Evolutionary conservation across 352 stramenopile genomes (phyloP).

Genomic region (Pythium biforme): DNA sequence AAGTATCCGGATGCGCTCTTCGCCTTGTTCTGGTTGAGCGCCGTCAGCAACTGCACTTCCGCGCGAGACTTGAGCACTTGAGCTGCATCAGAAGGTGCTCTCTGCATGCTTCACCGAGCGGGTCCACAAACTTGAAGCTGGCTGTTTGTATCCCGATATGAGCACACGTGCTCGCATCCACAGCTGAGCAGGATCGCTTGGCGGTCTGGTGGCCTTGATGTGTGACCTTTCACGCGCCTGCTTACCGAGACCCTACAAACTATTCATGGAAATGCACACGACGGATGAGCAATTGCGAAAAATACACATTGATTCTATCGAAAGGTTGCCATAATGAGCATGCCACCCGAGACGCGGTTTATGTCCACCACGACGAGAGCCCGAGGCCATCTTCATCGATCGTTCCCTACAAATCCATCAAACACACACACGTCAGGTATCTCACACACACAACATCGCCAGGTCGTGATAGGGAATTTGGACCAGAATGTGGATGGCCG

Average conservation of each 20-base stretch:
- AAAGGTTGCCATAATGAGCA: slow-evolving; percentile 2
- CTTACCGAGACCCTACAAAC: background rate
- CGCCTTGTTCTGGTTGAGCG: slow-evolving; percentile 53
- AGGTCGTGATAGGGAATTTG: slow-evolving; percentile 20
- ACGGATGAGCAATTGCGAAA: background rate
- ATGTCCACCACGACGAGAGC: slow-evolving; percentile 80
- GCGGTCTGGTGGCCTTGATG: background rate
- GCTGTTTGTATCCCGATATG: too few species aligned
- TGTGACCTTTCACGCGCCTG: slow-evolving; percentile 14
- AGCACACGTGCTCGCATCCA: too few species aligned
- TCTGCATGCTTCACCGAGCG: slow-evolving; percentile 11
- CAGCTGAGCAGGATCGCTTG: too few species aligned
- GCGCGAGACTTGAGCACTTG: slow-evolving; percentile 41
- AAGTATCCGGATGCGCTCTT: slow-evolving; percentile 41
- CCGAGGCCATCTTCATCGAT: slow-evolving; percentile 86
- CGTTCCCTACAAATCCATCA: slow-evolving; percentile 46
- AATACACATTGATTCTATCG: slow-evolving; percentile 7
- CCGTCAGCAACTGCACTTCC: slow-evolving; percentile 49
- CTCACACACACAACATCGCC: background rate
- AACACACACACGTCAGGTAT: background rate
- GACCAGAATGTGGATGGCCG: slow-evolving; percentile 76
- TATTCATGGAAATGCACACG: slow-evolving; percentile 1
- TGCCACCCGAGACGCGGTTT: background rate
- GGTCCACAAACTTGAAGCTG: too few species aligned
- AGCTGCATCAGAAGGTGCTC: background rate